Percentiles rank a stretch among this genome's conserved stretches.
Evolutionary conservation across 148 eudicot genomes (phyloP).

Genomic region (Heliosperma pusillum): DNA sequence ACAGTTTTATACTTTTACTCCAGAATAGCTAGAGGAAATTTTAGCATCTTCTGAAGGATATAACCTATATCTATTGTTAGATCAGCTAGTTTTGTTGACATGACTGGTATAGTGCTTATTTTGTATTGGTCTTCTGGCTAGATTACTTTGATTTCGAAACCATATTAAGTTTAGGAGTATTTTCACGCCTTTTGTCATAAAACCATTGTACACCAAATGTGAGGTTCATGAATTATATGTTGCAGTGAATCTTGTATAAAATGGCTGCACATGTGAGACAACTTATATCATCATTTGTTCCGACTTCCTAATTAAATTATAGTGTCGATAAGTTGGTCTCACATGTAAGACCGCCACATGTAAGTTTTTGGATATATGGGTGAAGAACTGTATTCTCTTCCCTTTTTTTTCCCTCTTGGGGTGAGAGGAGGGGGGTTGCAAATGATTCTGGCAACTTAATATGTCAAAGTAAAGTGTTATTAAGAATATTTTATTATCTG

Average conservation of each 20-base stretch:
- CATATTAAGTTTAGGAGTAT: not conserved
- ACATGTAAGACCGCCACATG: too few species aligned
- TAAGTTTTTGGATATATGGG: not conserved
- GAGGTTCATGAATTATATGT: not conserved
- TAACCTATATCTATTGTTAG: not conserved
- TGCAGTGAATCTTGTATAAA: not conserved
- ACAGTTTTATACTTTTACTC: constrained; percentile 7
- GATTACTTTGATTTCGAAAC: not conserved
- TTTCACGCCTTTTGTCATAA: not conserved
- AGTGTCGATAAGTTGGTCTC: not conserved
- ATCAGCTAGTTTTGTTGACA: not conserved
- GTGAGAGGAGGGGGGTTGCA: not conserved
- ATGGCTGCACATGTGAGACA: not conserved
- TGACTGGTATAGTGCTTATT: not conserved
- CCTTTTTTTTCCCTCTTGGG: not conserved
- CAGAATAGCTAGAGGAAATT: not conserved
- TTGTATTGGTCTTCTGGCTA: not conserved
- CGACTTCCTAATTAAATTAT: too few species aligned
- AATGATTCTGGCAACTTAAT: not conserved
- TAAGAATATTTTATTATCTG: constrained; percentile 11
- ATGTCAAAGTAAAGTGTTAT: constrained; percentile 4
- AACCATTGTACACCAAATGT: not conserved
- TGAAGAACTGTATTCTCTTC: not conserved
- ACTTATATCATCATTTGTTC: not conserved
- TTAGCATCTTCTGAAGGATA: not conserved